These are phyloP conservation scores for Tephrocybe rancida DNA, from an alignment of 768 basidiomycete genomes.

Conservation along the genomic window DNA sequence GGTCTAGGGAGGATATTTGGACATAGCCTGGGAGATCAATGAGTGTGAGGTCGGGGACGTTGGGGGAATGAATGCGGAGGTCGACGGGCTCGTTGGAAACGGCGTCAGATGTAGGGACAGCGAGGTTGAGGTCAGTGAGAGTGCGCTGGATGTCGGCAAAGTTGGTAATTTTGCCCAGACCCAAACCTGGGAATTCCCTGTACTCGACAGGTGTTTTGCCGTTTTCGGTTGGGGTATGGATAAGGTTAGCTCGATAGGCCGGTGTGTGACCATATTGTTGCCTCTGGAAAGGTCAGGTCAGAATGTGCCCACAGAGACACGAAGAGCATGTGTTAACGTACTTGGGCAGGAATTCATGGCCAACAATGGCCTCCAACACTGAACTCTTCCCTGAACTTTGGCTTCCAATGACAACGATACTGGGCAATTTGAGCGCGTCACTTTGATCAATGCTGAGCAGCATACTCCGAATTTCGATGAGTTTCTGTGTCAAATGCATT, in stretches of 20 bases:
- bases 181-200: slow-evolving; percentile 91
- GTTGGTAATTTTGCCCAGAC: slow-evolving; percentile 86
- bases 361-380: slow-evolving; percentile 95
- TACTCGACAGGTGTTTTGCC: slow-evolving; percentile 72
- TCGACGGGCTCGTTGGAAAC: slow-evolving; percentile 96
- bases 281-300: slow-evolving; percentile 57
- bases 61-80: slow-evolving; percentile 93
- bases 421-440: slow-evolving; percentile 91
- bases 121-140: slow-evolving; percentile 92
- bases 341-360: slow-evolving; percentile 98
- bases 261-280: slow-evolving; percentile 98
- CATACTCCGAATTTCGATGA: slow-evolving; percentile 95
- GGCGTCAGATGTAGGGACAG: slow-evolving; percentile 86
- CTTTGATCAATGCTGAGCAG: slow-evolving; percentile 96
- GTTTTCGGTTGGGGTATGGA: slow-evolving; percentile 77
- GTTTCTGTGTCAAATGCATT: slow-evolving; percentile 90
- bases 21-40: slow-evolving; percentile 98
- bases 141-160: slow-evolving; percentile 92
- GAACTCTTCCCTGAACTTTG: slow-evolving; percentile 99
- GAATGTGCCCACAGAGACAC: slow-evolving; percentile 1
- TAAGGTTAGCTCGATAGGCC: slow-evolving; percentile 98
- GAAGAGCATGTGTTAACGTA: slow-evolving; percentile 40
- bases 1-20: slow-evolving; percentile 92
- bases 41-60: slow-evolving; percentile 95
- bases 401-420: slow-evolving; percentile 97